Conservation (phyloP, 1,284 basidiomycete genomes). For the Sanghuangporus weigelae region DNA sequence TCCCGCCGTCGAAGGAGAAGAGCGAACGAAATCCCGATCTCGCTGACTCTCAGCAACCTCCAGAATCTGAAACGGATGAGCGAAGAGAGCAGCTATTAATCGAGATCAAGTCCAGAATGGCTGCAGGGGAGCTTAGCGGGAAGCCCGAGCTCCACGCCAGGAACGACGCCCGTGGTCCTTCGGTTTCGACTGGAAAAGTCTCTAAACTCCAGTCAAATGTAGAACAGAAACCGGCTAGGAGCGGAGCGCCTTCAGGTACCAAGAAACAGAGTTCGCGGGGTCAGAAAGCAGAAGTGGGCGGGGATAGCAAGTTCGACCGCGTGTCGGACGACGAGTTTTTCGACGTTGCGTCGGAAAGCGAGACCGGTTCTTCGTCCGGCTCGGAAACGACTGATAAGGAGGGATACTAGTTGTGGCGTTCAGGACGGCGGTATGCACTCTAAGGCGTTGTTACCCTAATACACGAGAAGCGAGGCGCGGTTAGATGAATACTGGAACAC, state of each 20-base stretch:
- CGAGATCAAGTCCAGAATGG: constrained; percentile 63
- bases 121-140: constrained; percentile 47
- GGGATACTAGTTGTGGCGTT: not conserved
- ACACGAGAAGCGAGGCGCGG: not conserved
- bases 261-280: not conserved
- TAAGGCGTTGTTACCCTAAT: not conserved
- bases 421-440: not conserved
- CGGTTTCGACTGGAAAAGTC: not conserved
- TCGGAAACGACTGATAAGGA: not conserved
- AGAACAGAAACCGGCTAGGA: not conserved
- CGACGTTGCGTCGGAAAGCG: not conserved
- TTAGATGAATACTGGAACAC: not conserved
- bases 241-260: not conserved
- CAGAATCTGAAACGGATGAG: constrained; percentile 33
- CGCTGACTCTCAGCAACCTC: constrained; percentile 15
- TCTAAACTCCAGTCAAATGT: not conserved
- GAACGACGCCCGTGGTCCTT: not conserved
- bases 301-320: not conserved
- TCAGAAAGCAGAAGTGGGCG: not conserved
- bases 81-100: constrained; percentile 58
- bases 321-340: constrained; percentile 14
- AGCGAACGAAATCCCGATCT: constrained; percentile 23
- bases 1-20: constrained; percentile 60
- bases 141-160: constrained; percentile 55
- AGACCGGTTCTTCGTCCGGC: not conserved